A percentile compares a stretch with the other conserved stretches of the same genome.
These are phyloP conservation scores for Leucocoprinus sp. DNA, from an alignment of 768 basidiomycete genomes.

Conservation along the genomic window DNA sequence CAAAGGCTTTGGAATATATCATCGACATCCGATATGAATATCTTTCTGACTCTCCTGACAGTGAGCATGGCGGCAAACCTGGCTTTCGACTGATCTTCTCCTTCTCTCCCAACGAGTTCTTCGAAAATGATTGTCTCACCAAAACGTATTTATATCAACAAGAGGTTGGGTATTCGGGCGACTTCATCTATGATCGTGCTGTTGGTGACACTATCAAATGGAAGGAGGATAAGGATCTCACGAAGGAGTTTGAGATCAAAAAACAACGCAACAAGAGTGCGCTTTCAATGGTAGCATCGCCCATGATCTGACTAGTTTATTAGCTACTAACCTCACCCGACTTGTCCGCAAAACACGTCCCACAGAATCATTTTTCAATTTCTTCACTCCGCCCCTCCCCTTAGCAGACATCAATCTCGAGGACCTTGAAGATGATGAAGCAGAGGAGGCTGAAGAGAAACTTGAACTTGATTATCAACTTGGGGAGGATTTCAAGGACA, in stretches of 20 bases:
- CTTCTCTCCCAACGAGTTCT: conserved; percentile 81
- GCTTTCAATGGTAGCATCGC: conserved; percentile 17
- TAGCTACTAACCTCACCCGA: conserved; percentile 80
- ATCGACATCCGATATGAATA: conserved; percentile 77
- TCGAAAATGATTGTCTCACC: conserved; percentile 72
- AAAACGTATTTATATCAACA: conserved; percentile 95
- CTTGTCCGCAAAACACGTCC: conserved; percentile 81
- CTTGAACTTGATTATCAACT: conserved; percentile 97
- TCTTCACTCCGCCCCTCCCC: conserved; percentile 79
- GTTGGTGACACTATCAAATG: conserved; percentile 92
- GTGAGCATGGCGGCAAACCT: conserved; percentile 56
- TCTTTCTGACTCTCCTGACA: conserved; percentile 37
- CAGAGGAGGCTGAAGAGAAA: conserved; percentile 86
- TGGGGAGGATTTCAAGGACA: conserved; percentile 96
- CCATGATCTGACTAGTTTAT: not conserved
- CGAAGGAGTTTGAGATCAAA: conserved; percentile 96
- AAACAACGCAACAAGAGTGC: conserved; percentile 98
- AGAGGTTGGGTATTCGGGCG: conserved; percentile 91
- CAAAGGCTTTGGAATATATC: conserved; percentile 73
- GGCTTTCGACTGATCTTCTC: conserved; percentile 88
- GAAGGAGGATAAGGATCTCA: conserved; percentile 98
- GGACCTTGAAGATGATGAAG: conserved; percentile 66
- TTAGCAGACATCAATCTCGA: conserved; percentile 64
- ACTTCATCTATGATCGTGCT: conserved; percentile 94
- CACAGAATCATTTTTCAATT: conserved; percentile 98